Base-by-base conservation (phyloP, 371 early-diverging fungal genomes). In the Syncephalastrum monosporum region DNA sequence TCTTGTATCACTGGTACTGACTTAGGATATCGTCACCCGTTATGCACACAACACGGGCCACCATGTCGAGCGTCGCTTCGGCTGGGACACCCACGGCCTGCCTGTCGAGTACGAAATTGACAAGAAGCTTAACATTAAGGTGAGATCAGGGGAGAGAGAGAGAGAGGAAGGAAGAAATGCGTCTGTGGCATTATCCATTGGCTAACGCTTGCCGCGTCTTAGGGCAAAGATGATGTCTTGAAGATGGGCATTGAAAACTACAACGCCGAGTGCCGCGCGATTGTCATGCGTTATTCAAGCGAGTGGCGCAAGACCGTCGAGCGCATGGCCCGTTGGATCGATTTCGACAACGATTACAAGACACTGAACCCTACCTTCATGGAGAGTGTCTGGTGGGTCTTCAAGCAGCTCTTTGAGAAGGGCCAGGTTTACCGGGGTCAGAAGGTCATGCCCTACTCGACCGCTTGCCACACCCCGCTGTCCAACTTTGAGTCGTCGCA, bases 101-200 rank as follows among this genome's bases (percentile, higher is more conserved):
- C 99, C 99, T 24, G 95, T 99, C 48, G 99, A 99, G 79, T 92
- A 95, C 67, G 99, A 99, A 77, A 99, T 99, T 74, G 99, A 99
- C 77, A 99, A 99, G 82, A 90, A 87, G 61, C 87, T 99, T 56
- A 85, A 85, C 61, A 99, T 99, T 77, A 93, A 79, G 65, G 77
- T 66, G 52, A 53, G 27, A 27, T 27, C 2, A 21, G 2, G 15
- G 15, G 23, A 48, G 41, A 38, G 43, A 25, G 23, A 21, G 43
- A 42, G 46, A 27, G 14, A 50, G 15, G 46, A 27, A 7, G 46
- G 15, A 38, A 14, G 23, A 41, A 25, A 15, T 2, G 19, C 44
- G 15, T 16, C 15, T 33, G 15, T 24, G 27, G 3, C 7, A 27
- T 27, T 21, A 56, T 53, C 43, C 60, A 57, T 24, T 12, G 44